phyloP scores from a whole-genome alignment of 1,284 basidiomycete genomes.

The Puccinia novopanici region DNA sequence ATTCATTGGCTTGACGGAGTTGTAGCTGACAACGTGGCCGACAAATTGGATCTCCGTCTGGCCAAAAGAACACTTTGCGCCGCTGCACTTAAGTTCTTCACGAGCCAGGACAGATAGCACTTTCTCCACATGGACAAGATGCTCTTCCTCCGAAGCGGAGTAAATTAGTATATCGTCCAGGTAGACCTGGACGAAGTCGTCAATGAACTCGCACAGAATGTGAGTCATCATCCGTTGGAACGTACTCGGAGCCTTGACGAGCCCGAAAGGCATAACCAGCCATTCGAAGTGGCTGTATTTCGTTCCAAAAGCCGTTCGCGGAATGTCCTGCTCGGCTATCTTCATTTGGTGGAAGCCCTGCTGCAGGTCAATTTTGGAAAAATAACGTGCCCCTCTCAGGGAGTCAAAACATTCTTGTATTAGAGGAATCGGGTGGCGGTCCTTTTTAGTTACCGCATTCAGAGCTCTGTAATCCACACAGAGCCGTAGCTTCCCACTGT shows the following conservation, averaged over 20 bases:
- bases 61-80: conserved; percentile 49
- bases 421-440: conserved; percentile 24
- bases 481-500: conserved; percentile 1
- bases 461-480: conserved; percentile 20
- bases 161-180: conserved; percentile 47
- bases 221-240: no score
- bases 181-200: conserved; percentile 38
- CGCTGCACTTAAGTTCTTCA: conserved; percentile 37
- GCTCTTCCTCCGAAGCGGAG: no score
- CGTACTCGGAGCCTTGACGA: neutral
- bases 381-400: no score
- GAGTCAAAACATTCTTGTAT: no score
- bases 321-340: no score
- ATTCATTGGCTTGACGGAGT: conserved; percentile 61
- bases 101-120: conserved; percentile 19
- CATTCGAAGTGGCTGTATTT: neutral
- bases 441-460: conserved; percentile 24
- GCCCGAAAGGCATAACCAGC: neutral
- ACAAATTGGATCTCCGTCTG: conserved; percentile 60
- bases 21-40: conserved; percentile 59
- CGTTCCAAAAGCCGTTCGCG: no score
- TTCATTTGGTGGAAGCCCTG: no score
- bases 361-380: no score
- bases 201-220: conserved; percentile 30
- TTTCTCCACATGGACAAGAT: neutral